phyloP scores from a whole-genome alignment of 768 basidiomycete species.

The Rhizopogon roseolus region DNA sequence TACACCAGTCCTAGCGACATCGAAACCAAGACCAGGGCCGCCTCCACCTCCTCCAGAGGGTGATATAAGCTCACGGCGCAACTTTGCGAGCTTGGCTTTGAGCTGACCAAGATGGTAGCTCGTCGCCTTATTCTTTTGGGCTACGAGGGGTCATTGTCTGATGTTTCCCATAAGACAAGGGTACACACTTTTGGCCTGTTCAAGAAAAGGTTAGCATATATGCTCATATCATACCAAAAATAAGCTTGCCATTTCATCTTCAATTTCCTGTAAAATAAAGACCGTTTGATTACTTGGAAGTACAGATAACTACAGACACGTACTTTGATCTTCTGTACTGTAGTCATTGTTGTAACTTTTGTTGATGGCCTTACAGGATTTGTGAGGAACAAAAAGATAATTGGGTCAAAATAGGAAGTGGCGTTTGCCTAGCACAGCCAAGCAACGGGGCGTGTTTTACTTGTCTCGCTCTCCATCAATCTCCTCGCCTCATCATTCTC shows the following conservation, averaged over 20 bases:
- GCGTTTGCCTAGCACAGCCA: slow-evolving; percentile 2
- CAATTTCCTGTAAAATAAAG: slow-evolving; percentile 62
- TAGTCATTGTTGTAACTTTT: slow-evolving; percentile 53
- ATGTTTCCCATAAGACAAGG: slow-evolving; percentile 5
- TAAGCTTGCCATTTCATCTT: slow-evolving; percentile 88
- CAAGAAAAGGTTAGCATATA: not conserved
- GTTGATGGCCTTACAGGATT: too few relatives aligned
- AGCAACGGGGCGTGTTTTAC: slow-evolving; percentile 2
- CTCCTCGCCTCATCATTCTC: slow-evolving; percentile 6
- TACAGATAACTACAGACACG: slow-evolving; percentile 15
- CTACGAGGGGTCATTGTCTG: slow-evolving; percentile 35
- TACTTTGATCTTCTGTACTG: slow-evolving; percentile 87
- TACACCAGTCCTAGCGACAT: slow-evolving; percentile 96
- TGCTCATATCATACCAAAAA: slow-evolving; percentile 1
- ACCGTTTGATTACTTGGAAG: slow-evolving; percentile 2
- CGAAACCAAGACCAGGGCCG: slow-evolving; percentile 88
- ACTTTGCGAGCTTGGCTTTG: slow-evolving; percentile 97
- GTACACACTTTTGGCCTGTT: slow-evolving; percentile 73
- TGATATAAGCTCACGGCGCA: slow-evolving; percentile 87
- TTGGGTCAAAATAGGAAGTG: not conserved
- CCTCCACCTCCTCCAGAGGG: slow-evolving; percentile 79
- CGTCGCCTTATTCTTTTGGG: slow-evolving; percentile 94
- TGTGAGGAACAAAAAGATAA: slow-evolving; percentile 1
- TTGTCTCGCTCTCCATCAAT: not conserved
- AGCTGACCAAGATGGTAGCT: slow-evolving; percentile 95